Evolutionary conservation across 192 early-diverging fungal species (phyloP), one percentile per base, ranked within the genome.

Genomic region (Coemansia sp.): DNA sequence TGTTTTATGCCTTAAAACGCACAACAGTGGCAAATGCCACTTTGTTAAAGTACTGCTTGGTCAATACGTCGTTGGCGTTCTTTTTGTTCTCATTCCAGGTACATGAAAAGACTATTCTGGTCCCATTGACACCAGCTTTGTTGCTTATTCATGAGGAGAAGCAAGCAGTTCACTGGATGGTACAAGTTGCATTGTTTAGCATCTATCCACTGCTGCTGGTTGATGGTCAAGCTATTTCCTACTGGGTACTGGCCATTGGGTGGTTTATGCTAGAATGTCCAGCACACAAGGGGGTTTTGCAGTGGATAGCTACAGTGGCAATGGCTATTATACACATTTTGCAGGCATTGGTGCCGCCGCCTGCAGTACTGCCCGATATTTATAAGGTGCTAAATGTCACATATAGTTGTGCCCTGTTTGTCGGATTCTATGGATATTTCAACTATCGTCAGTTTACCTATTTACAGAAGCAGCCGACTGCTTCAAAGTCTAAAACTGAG

Each of bases 51-150:
- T 91, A 92, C 52, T 77, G 86, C 2, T 59, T 96, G 33, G 59
- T 88, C 37, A 89, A 86, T 60, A 82, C 82, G 1, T 88, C 92
- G 3, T 70, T 99, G 21, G 89, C 86, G 5, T 99, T 99, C 63
- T 99, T 95, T 79, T 63, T 99, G 59, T 91, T 96, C 50, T 92
- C 94, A 9, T 99, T 99, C 81, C 94, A 97, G 79, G 89, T 97
- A 5, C 96, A 99, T 70, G 96, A 99, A 64, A 99, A 99, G 66
- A 90, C 89, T 0, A 97, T 99, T 38, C 66, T 99, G 35, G 65
- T 99, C 7, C 94, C 96, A 1, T 53, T 83, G 4, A 69, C 92
- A 15, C 90, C 93, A 0, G 82, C 89, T 10, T 85, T 85, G 2
- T 59, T 97, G 41, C 60, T 96, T 53, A 78, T 90, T 5, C 20